phyloP scores from a whole-genome alignment of 1,284 basidiomycete species.

The Sporisorium reilianum region DNA sequence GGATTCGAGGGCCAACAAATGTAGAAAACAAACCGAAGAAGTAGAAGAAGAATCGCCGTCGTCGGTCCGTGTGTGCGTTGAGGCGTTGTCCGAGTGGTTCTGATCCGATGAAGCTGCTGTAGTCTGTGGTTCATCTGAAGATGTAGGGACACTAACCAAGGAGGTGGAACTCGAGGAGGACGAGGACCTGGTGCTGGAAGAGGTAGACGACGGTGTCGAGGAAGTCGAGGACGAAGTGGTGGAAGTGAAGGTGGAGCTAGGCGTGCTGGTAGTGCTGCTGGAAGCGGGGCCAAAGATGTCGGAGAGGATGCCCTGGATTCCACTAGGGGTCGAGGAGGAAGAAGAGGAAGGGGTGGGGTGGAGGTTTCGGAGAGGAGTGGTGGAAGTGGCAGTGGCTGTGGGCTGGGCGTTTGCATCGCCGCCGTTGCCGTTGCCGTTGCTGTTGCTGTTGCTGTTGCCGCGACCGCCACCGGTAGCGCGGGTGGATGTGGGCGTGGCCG shows the following conservation, averaged over 20 bases:
- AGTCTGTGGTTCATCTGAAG: constrained; percentile 12
- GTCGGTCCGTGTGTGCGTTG: neutral
- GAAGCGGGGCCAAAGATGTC: neutral
- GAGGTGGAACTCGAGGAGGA: constrained; percentile 25
- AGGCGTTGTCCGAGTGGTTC: constrained; percentile 3
- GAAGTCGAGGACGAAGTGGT: constrained; percentile 28
- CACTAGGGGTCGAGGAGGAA: constrained; percentile 10
- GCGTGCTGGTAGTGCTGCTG: constrained; percentile 13
- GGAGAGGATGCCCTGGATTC: constrained; percentile 1
- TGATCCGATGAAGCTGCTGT: constrained; percentile 16
- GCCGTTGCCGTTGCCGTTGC: constrained; percentile 10
- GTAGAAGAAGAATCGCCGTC: neutral
- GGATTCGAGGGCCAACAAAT: constrained; percentile 19
- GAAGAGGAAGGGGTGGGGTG: constrained; percentile 20
- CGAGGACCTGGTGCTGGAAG: constrained; percentile 29
- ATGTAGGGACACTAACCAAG: constrained; percentile 37
- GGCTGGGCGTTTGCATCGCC: constrained; percentile 3
- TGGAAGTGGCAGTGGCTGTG: constrained; percentile 19
- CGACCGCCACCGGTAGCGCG: constrained; percentile 18
- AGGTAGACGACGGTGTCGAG: constrained; percentile 26
- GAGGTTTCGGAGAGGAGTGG: constrained; percentile 21
- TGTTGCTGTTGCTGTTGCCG: constrained; percentile 12
- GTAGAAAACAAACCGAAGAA: constrained; percentile 29
- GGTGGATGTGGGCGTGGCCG: constrained; percentile 18
- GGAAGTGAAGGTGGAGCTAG: constrained; percentile 12